Conservation (phyloP, 2,329 filamentous ascomycete species). For the Fusarium cicatricum region DNA sequence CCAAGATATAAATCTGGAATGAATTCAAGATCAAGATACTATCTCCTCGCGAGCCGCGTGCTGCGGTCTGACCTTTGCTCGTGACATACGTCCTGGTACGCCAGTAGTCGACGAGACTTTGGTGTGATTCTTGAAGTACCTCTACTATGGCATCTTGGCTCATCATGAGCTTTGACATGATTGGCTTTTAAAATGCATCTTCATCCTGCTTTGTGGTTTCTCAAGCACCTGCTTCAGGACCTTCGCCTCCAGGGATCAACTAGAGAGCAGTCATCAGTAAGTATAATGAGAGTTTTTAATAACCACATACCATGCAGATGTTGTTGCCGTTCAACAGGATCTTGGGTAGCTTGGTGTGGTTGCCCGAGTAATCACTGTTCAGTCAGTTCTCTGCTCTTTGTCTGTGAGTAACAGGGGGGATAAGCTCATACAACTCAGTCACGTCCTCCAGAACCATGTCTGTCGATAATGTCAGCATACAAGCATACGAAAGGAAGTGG, state of each 20-base stretch:
- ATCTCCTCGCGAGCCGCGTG: conserved; percentile 16
- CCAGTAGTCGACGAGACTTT: neutral
- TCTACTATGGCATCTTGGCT: neutral
- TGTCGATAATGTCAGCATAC: conserved; percentile 51
- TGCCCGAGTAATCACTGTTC: conserved; percentile 87
- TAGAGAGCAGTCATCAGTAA: conserved; percentile 46
- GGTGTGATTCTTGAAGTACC: neutral
- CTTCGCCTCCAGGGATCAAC: conserved; percentile 82
- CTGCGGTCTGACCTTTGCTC: conserved; percentile 6
- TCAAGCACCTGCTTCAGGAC: conserved; percentile 57
- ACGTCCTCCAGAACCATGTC: conserved; percentile 99
- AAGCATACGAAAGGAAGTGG: too few relatives aligned
- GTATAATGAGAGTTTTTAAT: neutral
- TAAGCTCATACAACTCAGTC: conserved; percentile 81
- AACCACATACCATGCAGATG: conserved; percentile 88
- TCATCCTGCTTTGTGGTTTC: conserved; percentile 1
- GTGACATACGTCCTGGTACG: conserved; percentile 16
- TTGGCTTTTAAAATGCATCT: conserved; percentile 13
- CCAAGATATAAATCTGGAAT: conserved; percentile 23
- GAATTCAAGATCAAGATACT: conserved; percentile 29
- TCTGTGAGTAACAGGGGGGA: neutral
- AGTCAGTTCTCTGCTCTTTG: conserved; percentile 32
- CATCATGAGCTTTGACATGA: conserved; percentile 1
- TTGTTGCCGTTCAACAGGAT: conserved; percentile 98
- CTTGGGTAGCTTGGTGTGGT: conserved; percentile 89